Conservation (phyloP, 176 grass and related monocot species). For the Ensete ventricosum region DNA sequence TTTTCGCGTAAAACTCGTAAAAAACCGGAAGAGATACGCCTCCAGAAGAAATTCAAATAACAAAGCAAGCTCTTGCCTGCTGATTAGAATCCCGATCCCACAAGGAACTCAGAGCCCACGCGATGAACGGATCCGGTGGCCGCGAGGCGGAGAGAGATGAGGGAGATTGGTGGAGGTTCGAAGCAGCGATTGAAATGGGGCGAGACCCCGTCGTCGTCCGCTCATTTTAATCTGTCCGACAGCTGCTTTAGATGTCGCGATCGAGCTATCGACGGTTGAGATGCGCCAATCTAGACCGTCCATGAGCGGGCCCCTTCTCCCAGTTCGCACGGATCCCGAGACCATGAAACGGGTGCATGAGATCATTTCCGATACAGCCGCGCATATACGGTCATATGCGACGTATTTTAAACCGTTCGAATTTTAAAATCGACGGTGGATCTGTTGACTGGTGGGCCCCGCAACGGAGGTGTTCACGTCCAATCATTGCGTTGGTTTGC, state of each 20-base stretch:
- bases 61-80: background rate
- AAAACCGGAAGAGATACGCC: background rate
- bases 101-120: background rate
- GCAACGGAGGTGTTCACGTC: background rate
- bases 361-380: background rate
- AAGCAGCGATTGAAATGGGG: background rate
- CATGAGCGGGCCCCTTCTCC: background rate
- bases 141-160: background rate
- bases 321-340: too few species aligned
- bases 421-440: background rate
- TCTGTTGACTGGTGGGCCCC: background rate
- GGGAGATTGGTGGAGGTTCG: background rate
- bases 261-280: background rate
- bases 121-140: background rate
- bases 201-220: background rate
- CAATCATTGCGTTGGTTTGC: background rate
- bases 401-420: background rate
- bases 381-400: background rate
- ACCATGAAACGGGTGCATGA: background rate
- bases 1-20: background rate
- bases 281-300: background rate
- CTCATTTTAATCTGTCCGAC: background rate
- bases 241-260: background rate
- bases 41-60: background rate
- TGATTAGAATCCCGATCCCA: background rate